These are phyloP conservation scores for Singerocomus inundabilis DNA, from an alignment of 1,284 basidiomycete genomes.

Conservation along the genomic window DNA sequence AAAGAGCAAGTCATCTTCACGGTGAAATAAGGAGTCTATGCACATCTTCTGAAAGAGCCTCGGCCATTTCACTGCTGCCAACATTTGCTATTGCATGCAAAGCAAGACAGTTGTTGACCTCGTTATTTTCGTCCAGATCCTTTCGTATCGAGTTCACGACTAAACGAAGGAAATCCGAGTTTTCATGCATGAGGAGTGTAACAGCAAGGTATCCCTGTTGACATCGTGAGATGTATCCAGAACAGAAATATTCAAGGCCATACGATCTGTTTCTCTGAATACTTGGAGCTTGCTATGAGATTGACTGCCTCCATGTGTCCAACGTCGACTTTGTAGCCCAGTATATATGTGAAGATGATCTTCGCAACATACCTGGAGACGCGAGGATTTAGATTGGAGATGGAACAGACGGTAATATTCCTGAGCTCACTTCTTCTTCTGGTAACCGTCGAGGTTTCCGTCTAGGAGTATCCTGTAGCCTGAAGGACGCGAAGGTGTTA, in stretches of 20 bases:
- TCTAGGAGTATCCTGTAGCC: constrained; percentile 48
- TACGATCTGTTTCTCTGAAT: constrained; percentile 99
- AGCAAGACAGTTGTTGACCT: constrained; percentile 95
- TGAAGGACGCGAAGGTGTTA: background rate
- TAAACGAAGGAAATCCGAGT: constrained; percentile 92
- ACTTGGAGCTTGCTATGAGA: constrained; percentile 92
- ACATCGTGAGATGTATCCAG: constrained; percentile 15
- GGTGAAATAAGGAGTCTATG: constrained; percentile 95
- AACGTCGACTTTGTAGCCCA: constrained; percentile 98
- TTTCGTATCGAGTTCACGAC: constrained; percentile 99
- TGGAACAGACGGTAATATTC: constrained; percentile 15
- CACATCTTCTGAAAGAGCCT: constrained; percentile 89
- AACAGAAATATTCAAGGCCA: constrained; percentile 28
- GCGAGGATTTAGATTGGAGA: constrained; percentile 12
- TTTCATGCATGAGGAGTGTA: constrained; percentile 97
- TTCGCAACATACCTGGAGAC: constrained; percentile 81
- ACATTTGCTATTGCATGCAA: constrained; percentile 98
- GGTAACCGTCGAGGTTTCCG: constrained; percentile 95
- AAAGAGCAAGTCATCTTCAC: constrained; percentile 48
- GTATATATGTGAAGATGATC: constrained; percentile 98
- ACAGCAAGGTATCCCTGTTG: constrained; percentile 93
- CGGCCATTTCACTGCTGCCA: constrained; percentile 97
- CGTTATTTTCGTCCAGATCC: constrained; percentile 93
- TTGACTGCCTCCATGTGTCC: constrained; percentile 99
- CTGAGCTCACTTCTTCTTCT: constrained; percentile 91